These are phyloP conservation scores for Mucor racemosus DNA, from an alignment of 371 early-diverging fungal genomes.

Conservation along the genomic window DNA sequence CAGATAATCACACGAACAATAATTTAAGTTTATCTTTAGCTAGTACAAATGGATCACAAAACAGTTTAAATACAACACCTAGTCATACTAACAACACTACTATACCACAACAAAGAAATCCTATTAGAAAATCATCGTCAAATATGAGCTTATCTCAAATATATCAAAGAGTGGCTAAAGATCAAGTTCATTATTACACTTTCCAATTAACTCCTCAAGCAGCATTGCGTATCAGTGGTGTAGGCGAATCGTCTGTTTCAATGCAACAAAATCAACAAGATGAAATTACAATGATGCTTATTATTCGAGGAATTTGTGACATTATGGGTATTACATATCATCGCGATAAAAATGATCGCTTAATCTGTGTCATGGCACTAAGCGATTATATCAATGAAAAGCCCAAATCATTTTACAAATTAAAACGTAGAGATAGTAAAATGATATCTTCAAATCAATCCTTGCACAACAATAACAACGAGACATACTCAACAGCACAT, in stretches of 20 bases:
- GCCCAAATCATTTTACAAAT: conserved; percentile 22
- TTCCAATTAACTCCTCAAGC: conserved; percentile 36
- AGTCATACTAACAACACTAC: background rate
- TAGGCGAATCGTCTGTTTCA: conserved; percentile 23
- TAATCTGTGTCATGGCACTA: conserved; percentile 45
- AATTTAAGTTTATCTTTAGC: background rate
- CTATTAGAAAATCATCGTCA: conserved; percentile 36
- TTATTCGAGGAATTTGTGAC: conserved; percentile 46
- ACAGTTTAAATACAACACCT: background rate
- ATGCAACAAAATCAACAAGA: conserved; percentile 33
- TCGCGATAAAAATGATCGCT: conserved; percentile 35
- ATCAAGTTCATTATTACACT: conserved; percentile 46
- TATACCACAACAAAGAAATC: background rate
- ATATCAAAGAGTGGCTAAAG: conserved; percentile 44
- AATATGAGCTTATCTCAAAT: conserved; percentile 41
- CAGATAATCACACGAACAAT: conserved; percentile 3
- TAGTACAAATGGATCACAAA: background rate
- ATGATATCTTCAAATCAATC: conserved; percentile 22
- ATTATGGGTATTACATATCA: conserved; percentile 48
- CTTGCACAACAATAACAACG: background rate
- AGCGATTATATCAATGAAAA: conserved; percentile 37
- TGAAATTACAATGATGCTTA: conserved; percentile 40
- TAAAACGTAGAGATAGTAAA: conserved; percentile 29
- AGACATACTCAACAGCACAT: background rate
- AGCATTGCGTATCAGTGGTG: conserved; percentile 12